Evolutionary conservation across 805 yeast genomes (phyloP).

Genomic region (Candida rishiriensis): DNA sequence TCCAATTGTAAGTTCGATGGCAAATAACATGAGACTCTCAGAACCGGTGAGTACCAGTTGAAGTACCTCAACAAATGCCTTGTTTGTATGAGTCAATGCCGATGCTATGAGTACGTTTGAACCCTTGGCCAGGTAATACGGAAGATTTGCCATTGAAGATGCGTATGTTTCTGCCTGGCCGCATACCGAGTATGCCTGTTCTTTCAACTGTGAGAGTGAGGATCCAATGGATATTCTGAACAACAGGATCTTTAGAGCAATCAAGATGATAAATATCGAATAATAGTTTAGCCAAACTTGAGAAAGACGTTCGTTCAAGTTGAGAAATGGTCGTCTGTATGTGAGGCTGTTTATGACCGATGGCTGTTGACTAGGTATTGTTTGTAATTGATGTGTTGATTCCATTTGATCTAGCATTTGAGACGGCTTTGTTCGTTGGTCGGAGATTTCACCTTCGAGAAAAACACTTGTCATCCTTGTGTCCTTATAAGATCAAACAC

Average conservation of each 20-base stretch:
- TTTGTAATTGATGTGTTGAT: constrained; percentile 2
- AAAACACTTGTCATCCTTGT: too few species aligned
- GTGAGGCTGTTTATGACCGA: not conserved
- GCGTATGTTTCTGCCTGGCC: constrained; percentile 38
- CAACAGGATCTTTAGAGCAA: constrained; percentile 55
- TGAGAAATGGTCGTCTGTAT: constrained; percentile 38
- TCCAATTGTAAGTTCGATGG: constrained; percentile 71
- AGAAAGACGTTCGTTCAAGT: constrained; percentile 48
- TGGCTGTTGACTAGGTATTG: constrained; percentile 1
- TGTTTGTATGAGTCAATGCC: constrained; percentile 44
- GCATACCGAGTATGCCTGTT: constrained; percentile 42
- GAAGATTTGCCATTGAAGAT: constrained; percentile 37
- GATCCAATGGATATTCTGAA: constrained; percentile 45
- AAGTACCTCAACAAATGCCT: constrained; percentile 41
- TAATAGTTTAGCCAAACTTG: constrained; percentile 67
- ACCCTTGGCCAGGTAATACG: constrained; percentile 51
- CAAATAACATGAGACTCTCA: constrained; percentile 56
- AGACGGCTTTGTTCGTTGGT: too few species aligned
- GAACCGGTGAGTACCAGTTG: constrained; percentile 48
- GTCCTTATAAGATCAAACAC: too few species aligned
- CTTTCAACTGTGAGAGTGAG: constrained; percentile 37
- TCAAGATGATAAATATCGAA: constrained; percentile 50
- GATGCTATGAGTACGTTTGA: constrained; percentile 49
- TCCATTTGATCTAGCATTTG: not conserved
- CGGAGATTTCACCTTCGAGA: too few species aligned